phyloP scores from a whole-genome alignment of 306 rosid species.

The Glycine soja region DNA sequence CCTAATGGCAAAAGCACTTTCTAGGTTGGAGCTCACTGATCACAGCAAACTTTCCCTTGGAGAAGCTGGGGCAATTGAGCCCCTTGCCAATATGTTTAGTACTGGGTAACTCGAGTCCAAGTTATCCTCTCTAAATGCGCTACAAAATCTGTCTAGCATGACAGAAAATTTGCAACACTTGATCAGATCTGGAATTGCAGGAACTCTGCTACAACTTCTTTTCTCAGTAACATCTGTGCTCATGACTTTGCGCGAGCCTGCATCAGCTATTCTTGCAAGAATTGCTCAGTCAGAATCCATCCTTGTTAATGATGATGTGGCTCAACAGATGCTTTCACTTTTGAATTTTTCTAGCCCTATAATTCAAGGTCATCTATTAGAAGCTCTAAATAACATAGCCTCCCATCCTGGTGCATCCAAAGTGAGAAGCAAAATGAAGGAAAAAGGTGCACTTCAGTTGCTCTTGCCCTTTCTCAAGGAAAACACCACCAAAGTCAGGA shows the following conservation, averaged over 20 bases:
- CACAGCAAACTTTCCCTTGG: conserved; percentile 77
- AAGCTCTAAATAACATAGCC: conserved; percentile 81
- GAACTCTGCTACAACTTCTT: conserved; percentile 79
- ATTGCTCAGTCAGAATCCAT: conserved; percentile 76
- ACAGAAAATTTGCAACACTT: conserved; percentile 70
- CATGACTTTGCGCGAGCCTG: conserved; percentile 91
- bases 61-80: conserved; percentile 81
- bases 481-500: conserved; percentile 58
- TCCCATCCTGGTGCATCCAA: conserved; percentile 69
- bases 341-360: conserved; percentile 82
- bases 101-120: conserved; percentile 89
- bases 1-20: conserved; percentile 88
- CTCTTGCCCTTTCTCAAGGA: conserved; percentile 78
- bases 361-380: conserved; percentile 76
- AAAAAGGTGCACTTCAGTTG: conserved; percentile 80
- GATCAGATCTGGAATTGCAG: conserved; percentile 69
- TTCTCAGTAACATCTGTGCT: conserved; percentile 94
- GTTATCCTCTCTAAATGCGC: conserved; percentile 81
- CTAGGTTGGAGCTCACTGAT: conserved; percentile 86
- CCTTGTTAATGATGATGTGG: conserved; percentile 65
- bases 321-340: conserved; percentile 91
- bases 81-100: conserved; percentile 73
- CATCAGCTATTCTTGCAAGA: conserved; percentile 86
- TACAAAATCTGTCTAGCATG: conserved; percentile 74
- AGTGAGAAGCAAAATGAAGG: conserved; percentile 75